Evolutionary conservation across 208 protist genomes (phyloP).

Genomic region (Wallacemonas rigidus): DNA sequence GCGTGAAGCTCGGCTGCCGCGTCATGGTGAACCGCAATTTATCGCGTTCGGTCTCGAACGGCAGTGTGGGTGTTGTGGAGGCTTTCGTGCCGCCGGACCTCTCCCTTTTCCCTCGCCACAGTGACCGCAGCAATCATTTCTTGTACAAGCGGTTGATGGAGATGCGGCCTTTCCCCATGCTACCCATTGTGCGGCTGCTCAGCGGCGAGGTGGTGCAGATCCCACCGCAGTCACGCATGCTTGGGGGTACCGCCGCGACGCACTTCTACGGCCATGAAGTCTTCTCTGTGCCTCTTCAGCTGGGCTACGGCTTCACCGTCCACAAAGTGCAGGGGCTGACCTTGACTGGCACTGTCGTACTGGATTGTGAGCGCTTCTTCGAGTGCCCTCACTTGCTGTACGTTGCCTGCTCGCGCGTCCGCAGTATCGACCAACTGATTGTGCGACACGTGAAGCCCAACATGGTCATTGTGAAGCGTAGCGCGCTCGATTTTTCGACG

Average conservation of each 20-base stretch:
- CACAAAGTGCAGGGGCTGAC: slow-evolving; percentile 93
- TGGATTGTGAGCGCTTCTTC: slow-evolving; percentile 89
- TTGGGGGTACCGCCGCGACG: slow-evolving; percentile 72
- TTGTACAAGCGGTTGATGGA: slow-evolving; percentile 33
- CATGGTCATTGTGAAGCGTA: slow-evolving; percentile 81
- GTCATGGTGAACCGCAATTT: slow-evolving; percentile 93
- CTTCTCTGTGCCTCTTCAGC: slow-evolving; percentile 74
- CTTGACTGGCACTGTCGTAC: slow-evolving; percentile 76
- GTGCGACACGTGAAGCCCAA: slow-evolving; percentile 67
- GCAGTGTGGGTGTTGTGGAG: slow-evolving; percentile 87
- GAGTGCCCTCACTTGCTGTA: slow-evolving; percentile 90
- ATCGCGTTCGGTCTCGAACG: slow-evolving; percentile 84
- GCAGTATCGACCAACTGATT: slow-evolving; percentile 79
- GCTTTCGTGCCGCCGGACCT: slow-evolving; percentile 70
- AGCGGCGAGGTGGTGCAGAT: slow-evolving; percentile 81
- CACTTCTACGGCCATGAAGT: slow-evolving; percentile 89
- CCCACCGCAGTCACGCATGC: slow-evolving; percentile 51
- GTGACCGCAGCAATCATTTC: slow-evolving; percentile 19
- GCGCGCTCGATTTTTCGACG: slow-evolving; percentile 73
- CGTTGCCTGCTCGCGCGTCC: slow-evolving; percentile 87
- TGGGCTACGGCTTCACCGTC: slow-evolving; percentile 92
- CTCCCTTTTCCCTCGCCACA: slow-evolving; percentile 66
- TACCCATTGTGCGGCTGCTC: slow-evolving; percentile 84
- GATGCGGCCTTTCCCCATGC: slow-evolving; percentile 45
- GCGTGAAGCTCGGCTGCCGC: slow-evolving; percentile 84